phyloP scores from a whole-genome alignment of 108 stramenopile genomes.

The Aurantiochytrium sp. region DNA sequence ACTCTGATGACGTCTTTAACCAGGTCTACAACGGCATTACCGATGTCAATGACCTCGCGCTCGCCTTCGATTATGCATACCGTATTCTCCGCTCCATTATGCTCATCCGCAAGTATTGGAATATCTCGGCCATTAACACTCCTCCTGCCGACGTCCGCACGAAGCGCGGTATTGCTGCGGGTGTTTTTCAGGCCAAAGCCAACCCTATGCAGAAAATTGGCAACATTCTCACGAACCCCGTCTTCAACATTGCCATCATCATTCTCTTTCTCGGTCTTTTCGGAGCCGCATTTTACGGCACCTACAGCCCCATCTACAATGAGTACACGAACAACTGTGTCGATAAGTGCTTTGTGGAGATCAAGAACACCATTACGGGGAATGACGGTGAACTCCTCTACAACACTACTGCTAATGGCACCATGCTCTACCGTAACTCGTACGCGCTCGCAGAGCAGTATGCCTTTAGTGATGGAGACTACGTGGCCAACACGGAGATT shows the following conservation, averaged over 20 bases:
- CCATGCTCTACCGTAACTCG: conserved; percentile 2
- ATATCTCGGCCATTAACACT: neutral
- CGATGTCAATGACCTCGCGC: neutral
- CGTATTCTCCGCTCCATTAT: neutral
- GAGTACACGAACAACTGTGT: conserved; percentile 5
- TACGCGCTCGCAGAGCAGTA: neutral
- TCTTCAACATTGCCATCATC: neutral
- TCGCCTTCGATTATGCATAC: neutral
- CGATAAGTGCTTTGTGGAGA: neutral
- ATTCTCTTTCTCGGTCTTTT: neutral
- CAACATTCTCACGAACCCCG: neutral
- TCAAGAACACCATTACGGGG: neutral
- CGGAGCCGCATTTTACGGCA: neutral
- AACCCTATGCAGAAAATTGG: neutral
- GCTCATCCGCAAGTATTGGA: conserved; percentile 12
- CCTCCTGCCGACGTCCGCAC: conserved; percentile 8
- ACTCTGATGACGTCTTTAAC: neutral
- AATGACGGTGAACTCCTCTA: neutral
- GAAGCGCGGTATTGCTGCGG: neutral
- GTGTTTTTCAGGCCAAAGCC: neutral
- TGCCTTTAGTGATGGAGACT: neutral
- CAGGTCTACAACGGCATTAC: neutral
- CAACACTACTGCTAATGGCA: neutral
- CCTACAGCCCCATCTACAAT: neutral
- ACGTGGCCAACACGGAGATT: neutral